phyloP scores from a whole-genome alignment of 2,329 filamentous ascomycete genomes.

The Fusarium sp. region DNA sequence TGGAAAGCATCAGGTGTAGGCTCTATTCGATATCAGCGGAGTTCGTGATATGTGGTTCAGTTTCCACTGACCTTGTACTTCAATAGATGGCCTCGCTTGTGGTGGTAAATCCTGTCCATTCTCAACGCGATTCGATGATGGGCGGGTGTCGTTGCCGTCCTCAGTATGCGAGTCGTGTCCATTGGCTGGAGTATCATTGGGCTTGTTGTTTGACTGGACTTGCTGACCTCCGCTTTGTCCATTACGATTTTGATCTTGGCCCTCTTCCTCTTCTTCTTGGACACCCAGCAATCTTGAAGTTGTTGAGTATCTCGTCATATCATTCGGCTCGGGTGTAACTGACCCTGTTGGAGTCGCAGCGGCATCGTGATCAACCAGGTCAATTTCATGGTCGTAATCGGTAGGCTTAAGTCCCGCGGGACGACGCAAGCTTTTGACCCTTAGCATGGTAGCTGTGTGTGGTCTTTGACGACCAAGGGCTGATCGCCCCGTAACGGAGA shows the following conservation, averaged over 20 bases:
- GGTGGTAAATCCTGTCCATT: slow-evolving; percentile 29
- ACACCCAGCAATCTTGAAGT: slow-evolving; percentile 41
- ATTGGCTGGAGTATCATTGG: slow-evolving; percentile 5
- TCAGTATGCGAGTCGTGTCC: slow-evolving; percentile 27
- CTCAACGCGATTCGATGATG: slow-evolving; percentile 10
- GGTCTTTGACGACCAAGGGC: slow-evolving; percentile 20
- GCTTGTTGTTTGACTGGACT: slow-evolving; percentile 18
- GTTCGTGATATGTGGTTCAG: background rate
- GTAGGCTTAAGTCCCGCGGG: slow-evolving; percentile 64
- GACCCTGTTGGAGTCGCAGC: slow-evolving; percentile 38
- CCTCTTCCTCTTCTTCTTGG: slow-evolving; percentile 30
- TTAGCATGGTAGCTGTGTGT: slow-evolving; percentile 46
- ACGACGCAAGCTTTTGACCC: slow-evolving; percentile 64
- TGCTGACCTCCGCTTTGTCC: slow-evolving; percentile 9
- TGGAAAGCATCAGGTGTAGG: slow-evolving; percentile 46
- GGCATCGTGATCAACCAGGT: slow-evolving; percentile 68
- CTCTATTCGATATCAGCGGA: slow-evolving; percentile 39
- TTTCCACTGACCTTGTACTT: slow-evolving; percentile 47
- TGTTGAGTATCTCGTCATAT: slow-evolving; percentile 38
- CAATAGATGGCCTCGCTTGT: slow-evolving; percentile 48
- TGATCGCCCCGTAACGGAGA: slow-evolving; percentile 22
- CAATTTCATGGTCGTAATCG: slow-evolving; percentile 78
- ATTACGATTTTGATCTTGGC: slow-evolving; percentile 1
- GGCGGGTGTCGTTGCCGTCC: slow-evolving; percentile 6
- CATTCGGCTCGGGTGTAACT: slow-evolving; percentile 33